Percentiles rank a stretch among this genome's conserved stretches.
Conservation (phyloP, 352 stramenopile genomes). For the Phytophthora quininea region DNA sequence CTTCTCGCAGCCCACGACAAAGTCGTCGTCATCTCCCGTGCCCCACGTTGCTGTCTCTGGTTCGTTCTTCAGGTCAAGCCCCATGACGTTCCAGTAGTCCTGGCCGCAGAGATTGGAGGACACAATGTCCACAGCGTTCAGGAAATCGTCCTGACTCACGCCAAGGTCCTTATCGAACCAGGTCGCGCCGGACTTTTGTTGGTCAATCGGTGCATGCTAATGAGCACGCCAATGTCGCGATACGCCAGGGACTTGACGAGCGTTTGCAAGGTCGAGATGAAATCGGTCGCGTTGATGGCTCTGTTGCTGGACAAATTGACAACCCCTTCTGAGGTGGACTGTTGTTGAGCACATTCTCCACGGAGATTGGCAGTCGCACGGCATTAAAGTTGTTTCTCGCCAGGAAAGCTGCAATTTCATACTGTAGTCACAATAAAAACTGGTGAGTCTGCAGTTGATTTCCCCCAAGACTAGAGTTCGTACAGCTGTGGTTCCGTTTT, state of each 20-base stretch:
- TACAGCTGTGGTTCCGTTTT: conserved; percentile 74
- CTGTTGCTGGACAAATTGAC: conserved; percentile 77
- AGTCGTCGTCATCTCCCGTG: conserved; percentile 67
- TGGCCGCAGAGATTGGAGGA: conserved; percentile 64
- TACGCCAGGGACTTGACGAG: conserved; percentile 73
- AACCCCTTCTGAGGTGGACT: conserved; percentile 56
- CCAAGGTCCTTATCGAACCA: conserved; percentile 64
- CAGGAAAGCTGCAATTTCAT: conserved; percentile 79
- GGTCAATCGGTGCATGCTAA: conserved; percentile 76
- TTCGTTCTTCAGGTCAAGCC: conserved; percentile 87
- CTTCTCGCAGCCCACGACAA: conserved; percentile 65
- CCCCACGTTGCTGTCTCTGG: conserved; percentile 72
- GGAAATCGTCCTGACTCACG: conserved; percentile 63
- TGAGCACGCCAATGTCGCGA: conserved; percentile 74
- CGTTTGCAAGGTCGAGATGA: conserved; percentile 74
- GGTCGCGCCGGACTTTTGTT: conserved; percentile 60
- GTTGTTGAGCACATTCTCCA: conserved; percentile 78
- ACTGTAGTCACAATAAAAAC: conserved; percentile 32
- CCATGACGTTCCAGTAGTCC: conserved; percentile 60
- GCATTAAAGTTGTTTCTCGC: conserved; percentile 87
- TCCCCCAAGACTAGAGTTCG: neutral
- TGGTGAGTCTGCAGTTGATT: too few relatives aligned
- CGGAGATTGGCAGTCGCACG: conserved; percentile 66
- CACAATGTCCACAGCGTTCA: conserved; percentile 59
- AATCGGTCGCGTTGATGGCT: conserved; percentile 72